These are phyloP conservation scores for Mortierella sp. DNA, from an alignment of 371 early-diverging fungal species.

Conservation along the genomic window DNA sequence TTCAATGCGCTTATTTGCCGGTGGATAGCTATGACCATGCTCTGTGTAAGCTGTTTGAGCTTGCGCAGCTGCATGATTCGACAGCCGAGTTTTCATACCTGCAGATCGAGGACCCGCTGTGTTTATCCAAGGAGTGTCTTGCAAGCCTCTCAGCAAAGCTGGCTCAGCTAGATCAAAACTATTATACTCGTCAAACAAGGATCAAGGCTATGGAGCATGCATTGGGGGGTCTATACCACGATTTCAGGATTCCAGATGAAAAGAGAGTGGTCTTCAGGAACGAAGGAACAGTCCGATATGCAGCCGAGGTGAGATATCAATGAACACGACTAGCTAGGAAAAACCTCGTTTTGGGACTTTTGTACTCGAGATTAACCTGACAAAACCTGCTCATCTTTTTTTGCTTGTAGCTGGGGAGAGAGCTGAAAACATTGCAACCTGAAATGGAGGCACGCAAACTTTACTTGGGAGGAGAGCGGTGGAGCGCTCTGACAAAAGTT, in stretches of 20 bases:
- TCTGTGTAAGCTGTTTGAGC: constrained; percentile 31
- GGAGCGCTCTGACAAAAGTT: constrained; percentile 55
- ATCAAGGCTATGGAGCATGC: constrained; percentile 48
- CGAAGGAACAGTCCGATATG: constrained; percentile 43
- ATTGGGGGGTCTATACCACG: constrained; percentile 42
- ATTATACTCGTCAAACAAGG: constrained; percentile 47
- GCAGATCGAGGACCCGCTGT: constrained; percentile 41
- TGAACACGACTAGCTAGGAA: not conserved
- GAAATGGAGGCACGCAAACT: constrained; percentile 58
- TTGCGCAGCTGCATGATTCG: constrained; percentile 21
- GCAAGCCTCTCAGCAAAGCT: constrained; percentile 36
- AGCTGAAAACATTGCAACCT: constrained; percentile 57
- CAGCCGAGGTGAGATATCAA: constrained; percentile 38
- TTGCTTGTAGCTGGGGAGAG: constrained; percentile 39
- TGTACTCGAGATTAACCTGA: too few species aligned
- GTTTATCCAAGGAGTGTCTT: constrained; percentile 44
- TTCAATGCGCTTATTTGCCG: constrained; percentile 44
- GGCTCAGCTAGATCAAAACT: constrained; percentile 34
- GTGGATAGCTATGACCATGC: constrained; percentile 41
- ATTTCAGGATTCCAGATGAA: constrained; percentile 15
- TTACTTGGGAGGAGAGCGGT: constrained; percentile 54
- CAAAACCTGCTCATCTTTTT: not conserved
- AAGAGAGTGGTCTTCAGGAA: constrained; percentile 27
- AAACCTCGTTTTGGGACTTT: too few species aligned
- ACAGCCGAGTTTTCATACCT: constrained; percentile 9